Evolutionary conservation across 805 yeast species (phyloP).

Genomic region (Lachancea thermotolerans): DNA sequence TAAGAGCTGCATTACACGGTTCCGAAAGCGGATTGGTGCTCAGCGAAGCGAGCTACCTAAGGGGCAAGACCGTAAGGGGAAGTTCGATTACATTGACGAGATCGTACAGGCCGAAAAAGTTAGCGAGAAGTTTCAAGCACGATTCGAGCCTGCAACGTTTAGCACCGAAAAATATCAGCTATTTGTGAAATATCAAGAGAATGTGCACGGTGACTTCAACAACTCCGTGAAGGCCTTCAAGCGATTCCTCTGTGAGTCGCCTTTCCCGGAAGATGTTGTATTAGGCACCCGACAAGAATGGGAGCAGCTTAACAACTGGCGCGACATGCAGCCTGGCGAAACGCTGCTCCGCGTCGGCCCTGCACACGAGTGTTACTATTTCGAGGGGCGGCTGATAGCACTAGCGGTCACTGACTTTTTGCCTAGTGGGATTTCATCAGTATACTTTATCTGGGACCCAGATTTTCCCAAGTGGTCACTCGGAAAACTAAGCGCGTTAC

Average conservation of each 20-base stretch:
- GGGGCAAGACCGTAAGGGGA: constrained; percentile 4
- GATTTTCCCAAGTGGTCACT: constrained; percentile 60
- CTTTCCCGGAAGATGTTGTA: constrained; percentile 38
- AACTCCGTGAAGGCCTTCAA: constrained; percentile 44
- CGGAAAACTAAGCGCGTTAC: constrained; percentile 70
- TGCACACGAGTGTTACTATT: constrained; percentile 71
- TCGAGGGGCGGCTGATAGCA: constrained; percentile 58
- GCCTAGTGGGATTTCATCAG: constrained; percentile 72
- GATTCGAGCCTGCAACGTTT: constrained; percentile 46
- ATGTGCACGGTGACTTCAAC: constrained; percentile 59
- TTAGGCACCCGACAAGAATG: constrained; percentile 22
- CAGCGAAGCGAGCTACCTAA: not conserved
- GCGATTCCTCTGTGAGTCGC: constrained; percentile 63
- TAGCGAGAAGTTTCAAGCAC: constrained; percentile 33
- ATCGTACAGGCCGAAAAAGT: constrained; percentile 35
- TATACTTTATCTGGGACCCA: constrained; percentile 86
- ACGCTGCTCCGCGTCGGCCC: constrained; percentile 43
- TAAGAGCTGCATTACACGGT: constrained; percentile 56
- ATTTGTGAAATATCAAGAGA: constrained; percentile 62
- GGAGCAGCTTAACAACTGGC: constrained; percentile 35
- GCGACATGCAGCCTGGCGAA: constrained; percentile 12
- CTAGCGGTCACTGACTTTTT: constrained; percentile 71
- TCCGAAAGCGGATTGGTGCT: constrained; percentile 28
- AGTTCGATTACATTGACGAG: constrained; percentile 27
- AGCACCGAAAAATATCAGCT: constrained; percentile 55